Base-by-base conservation (phyloP, 2,329 filamentous ascomycete genomes). In the Cryoendolithus antarcticus region DNA sequence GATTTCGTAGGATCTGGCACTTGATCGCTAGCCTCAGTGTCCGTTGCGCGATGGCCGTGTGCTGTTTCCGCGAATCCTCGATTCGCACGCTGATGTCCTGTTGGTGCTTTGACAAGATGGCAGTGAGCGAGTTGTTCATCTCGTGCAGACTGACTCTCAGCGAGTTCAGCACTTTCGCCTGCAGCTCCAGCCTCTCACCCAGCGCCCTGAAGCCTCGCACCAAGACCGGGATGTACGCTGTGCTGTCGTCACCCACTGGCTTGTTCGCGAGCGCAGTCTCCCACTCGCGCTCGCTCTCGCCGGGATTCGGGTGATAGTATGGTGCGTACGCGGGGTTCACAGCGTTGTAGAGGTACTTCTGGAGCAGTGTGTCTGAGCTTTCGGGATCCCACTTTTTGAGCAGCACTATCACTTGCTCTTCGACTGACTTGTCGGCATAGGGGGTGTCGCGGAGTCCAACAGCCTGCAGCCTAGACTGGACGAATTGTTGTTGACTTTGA, bases 331-430 rank as follows among this genome's bases (percentile, higher is more conserved):
- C 73, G 52, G 82, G 75, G 46, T 82, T 78, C 46, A 88, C 82
- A 48, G 83, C 77, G 63, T 91, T 91, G 70, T 91, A 93, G 59
- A 91, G 85, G 66, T 89, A 89, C 55, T 82, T 70, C 59, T 85
- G 82, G 65, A 91, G 86, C 21, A 74, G 75, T 51, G 82, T 86
- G 55, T 75, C 76, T 13, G 75, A 70, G 57, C 70, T 73, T 19
- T 69, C 61, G 1, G 82, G 77, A 44, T 82, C 71, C 84, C 84
- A 91, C 63, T 88, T 86, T 43, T 75, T 68, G 38, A 75, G 66
- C 31, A 91, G 70, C 19, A 77, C 67, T 44, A 71, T 67, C 58
- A 88, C 82, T 58, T 89, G 83, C 41, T 86, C 79, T 12, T 76
- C 70, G 33, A 88, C 73, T 35, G 78, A 75, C 58, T 86, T 86